Conservation (phyloP, 257 asterid genomes). For the Penstemon eatonii region DNA sequence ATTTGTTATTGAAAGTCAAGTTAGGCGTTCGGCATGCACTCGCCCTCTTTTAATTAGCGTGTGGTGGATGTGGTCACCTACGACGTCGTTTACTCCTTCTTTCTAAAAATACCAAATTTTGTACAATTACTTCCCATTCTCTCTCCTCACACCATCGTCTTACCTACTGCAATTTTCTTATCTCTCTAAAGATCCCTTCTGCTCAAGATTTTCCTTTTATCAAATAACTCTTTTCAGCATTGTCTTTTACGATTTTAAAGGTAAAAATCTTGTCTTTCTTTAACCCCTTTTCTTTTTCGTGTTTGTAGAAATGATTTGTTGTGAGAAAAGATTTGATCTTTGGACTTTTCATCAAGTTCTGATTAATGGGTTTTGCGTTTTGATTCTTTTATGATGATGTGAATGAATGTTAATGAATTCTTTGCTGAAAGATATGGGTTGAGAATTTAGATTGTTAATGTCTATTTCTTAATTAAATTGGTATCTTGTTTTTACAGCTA, state of each 20-base stretch:
- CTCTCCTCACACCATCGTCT: not conserved
- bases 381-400: slow-evolving; percentile 13
- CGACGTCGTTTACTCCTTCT: slow-evolving; percentile 33
- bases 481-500: not conserved
- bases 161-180: slow-evolving; percentile 26
- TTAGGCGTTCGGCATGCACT: slow-evolving; percentile 32
- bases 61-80: slow-evolving; percentile 35
- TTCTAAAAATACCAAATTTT: slow-evolving; percentile 28
- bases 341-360: slow-evolving; percentile 20
- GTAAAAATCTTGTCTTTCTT: slow-evolving; percentile 20
- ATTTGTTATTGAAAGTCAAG: too few species aligned
- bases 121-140: slow-evolving; percentile 14
- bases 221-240: slow-evolving; percentile 7
- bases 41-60: slow-evolving; percentile 31
- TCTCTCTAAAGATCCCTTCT: slow-evolving; percentile 33
- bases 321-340: not conserved
- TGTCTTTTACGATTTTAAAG: slow-evolving; percentile 24
- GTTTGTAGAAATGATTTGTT: slow-evolving; percentile 20
- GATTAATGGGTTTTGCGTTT: slow-evolving; percentile 28
- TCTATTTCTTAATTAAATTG: too few species aligned
- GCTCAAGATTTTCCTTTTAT: slow-evolving; percentile 26
- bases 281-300: not conserved
- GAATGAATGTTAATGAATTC: slow-evolving; percentile 19
- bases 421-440: slow-evolving; percentile 16
- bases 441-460: not conserved